Percentiles rank a stretch among this genome's conserved stretches.
Conservation (phyloP, 768 basidiomycete species). For the Lactifluus subvellereus region DNA sequence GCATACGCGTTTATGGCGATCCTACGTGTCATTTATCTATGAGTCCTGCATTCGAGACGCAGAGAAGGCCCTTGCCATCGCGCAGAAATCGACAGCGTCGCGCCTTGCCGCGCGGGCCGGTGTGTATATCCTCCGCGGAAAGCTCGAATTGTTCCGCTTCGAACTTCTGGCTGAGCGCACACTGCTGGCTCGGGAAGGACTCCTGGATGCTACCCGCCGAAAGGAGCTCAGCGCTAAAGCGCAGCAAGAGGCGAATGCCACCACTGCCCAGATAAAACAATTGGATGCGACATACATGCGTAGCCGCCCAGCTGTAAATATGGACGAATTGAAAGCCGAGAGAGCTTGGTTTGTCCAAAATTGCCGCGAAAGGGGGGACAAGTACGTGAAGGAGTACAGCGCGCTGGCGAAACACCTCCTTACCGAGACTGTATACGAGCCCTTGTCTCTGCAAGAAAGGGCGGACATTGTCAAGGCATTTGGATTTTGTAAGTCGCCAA, state of each 20-base stretch:
- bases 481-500: slow-evolving; percentile 25
- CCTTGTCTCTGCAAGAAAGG: slow-evolving; percentile 27
- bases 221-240: background rate
- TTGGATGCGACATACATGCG: slow-evolving; percentile 24
- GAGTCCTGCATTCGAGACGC: slow-evolving; percentile 29
- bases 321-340: slow-evolving; percentile 22
- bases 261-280: background rate
- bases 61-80: slow-evolving; percentile 26
- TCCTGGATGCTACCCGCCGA: background rate
- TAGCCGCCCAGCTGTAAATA: slow-evolving; percentile 21
- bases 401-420: slow-evolving; percentile 23
- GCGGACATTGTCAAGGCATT: slow-evolving; percentile 29
- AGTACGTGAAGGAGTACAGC: slow-evolving; percentile 25
- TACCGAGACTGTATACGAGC: slow-evolving; percentile 24
- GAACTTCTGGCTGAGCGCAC: slow-evolving; percentile 18
- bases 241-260: background rate
- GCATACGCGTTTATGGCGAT: slow-evolving; percentile 24
- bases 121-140: slow-evolving; percentile 26
- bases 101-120: slow-evolving; percentile 28
- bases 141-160: slow-evolving; percentile 30
- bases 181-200: slow-evolving; percentile 3
- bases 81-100: slow-evolving; percentile 28
- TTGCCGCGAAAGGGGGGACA: slow-evolving; percentile 25
- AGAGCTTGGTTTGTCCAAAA: slow-evolving; percentile 29
- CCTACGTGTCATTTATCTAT: slow-evolving; percentile 27